These are phyloP conservation scores for Sporisorium scitamineum DNA, from an alignment of 1,284 basidiomycete genomes.

Conservation along the genomic window DNA sequence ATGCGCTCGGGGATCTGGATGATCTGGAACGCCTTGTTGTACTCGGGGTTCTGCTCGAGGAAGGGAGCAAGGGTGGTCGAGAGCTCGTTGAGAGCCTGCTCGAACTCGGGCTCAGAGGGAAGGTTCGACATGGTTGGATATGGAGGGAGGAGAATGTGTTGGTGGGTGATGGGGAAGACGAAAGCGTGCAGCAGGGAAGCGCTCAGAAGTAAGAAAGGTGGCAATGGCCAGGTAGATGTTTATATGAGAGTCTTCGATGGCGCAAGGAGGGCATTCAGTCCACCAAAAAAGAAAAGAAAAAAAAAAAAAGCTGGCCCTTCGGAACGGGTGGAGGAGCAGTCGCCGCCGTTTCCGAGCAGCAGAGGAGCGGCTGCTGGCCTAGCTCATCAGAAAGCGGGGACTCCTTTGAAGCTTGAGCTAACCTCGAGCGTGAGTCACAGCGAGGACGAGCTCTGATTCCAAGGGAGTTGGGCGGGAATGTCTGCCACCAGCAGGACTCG, in stretches of 20 bases:
- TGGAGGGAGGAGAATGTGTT: background rate
- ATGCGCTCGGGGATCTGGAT: constrained; percentile 81
- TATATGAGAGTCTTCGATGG: background rate
- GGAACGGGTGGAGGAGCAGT: constrained; percentile 9
- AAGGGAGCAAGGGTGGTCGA: constrained; percentile 77
- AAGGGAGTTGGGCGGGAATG: constrained; percentile 11
- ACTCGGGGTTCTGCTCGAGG: constrained; percentile 78
- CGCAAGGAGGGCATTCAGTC: no score
- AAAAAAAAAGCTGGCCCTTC: background rate
- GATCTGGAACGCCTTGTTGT: constrained; percentile 79
- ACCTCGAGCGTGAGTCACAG: constrained; percentile 1
- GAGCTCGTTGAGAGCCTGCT: constrained; percentile 79
- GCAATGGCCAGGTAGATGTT: background rate
- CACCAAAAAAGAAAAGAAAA: no score
- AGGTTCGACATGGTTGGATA: constrained; percentile 55
- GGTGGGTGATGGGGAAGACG: background rate
- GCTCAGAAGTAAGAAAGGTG: background rate
- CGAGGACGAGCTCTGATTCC: background rate
- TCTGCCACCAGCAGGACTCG: background rate
- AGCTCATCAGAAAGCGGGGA: background rate
- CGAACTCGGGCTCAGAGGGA: constrained; percentile 74
- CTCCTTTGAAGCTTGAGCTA: background rate
- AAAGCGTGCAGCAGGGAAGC: no score
- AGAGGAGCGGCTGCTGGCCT: background rate
- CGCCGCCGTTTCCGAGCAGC: no score